phyloP scores from a whole-genome alignment of 345 rosid species.

The Brassica incana region DNA sequence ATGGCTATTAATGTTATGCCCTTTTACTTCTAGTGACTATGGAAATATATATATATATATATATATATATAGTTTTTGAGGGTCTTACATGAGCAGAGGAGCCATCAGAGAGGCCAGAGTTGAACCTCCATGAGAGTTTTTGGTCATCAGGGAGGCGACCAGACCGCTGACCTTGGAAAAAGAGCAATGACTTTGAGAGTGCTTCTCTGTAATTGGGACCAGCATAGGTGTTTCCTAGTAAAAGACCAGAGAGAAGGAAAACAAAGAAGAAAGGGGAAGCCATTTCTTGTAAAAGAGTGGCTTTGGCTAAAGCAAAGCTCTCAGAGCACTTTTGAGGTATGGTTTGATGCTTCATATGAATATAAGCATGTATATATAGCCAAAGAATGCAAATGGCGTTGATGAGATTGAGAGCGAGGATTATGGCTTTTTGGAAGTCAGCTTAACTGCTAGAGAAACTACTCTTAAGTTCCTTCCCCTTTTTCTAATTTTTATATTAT shows the following conservation, averaged over 20 bases:
- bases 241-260: constrained; percentile 31
- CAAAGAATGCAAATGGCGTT: neutral
- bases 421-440: constrained; percentile 25
- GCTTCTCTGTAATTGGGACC: constrained; percentile 86
- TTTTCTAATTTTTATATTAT: neutral
- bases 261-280: constrained; percentile 33
- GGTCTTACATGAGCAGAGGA: constrained; percentile 52
- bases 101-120: constrained; percentile 84
- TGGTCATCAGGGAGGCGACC: constrained; percentile 67
- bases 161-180: constrained; percentile 92
- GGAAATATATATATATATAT: neutral
- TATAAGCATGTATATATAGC: neutral
- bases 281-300: constrained; percentile 3
- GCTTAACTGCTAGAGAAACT: neutral
- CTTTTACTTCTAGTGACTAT: neutral
- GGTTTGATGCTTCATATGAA: neutral
- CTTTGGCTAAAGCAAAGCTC: neutral
- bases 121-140: constrained; percentile 66
- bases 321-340: constrained; percentile 5
- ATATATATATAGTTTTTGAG: neutral
- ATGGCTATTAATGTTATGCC: neutral
- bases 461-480: constrained; percentile 1
- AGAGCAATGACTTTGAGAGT: constrained; percentile 68
- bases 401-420: constrained; percentile 22
- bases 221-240: constrained; percentile 28